Conservation (phyloP, 2,329 filamentous ascomycete genomes). For the Fusarium veterinarium region DNA sequence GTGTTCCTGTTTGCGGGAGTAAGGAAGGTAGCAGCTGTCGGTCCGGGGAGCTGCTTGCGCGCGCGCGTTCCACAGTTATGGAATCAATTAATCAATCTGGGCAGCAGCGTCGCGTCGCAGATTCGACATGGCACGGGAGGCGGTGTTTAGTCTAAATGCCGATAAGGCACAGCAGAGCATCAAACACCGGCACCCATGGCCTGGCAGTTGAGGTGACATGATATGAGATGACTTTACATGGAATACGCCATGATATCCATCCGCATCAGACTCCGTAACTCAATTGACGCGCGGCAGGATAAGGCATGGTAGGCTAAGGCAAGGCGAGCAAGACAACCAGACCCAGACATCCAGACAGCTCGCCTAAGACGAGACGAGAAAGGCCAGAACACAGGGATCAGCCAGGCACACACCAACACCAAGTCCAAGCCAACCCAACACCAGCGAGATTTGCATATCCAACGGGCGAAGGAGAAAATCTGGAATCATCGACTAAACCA, state of each 20-base stretch:
- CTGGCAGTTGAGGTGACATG: background rate
- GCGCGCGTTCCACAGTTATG: conserved; percentile 4
- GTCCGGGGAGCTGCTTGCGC: background rate
- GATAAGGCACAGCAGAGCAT: conserved; percentile 5
- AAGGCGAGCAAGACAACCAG: conserved; percentile 22
- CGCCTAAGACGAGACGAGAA: conserved; percentile 1
- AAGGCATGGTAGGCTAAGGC: conserved; percentile 20
- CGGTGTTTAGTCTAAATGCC: background rate
- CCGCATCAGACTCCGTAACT: conserved; percentile 12
- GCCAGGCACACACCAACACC: conserved; percentile 11
- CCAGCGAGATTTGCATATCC: conserved; percentile 4
- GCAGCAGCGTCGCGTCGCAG: background rate
- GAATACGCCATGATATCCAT: conserved; percentile 14
- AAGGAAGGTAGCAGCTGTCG: background rate
- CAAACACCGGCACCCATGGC: background rate
- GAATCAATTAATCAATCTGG: conserved; percentile 6
- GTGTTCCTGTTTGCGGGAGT: conserved; percentile 3
- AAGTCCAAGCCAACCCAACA: conserved; percentile 1
- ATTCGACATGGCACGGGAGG: background rate
- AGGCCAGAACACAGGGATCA: conserved; percentile 24
- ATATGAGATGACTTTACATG: conserved; percentile 3
- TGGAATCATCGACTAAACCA: conserved; percentile 13
- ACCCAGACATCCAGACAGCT: conserved; percentile 18
- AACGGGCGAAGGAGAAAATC: conserved; percentile 9
- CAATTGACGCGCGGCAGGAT: conserved; percentile 34